A percentile compares a stretch with the other conserved stretches of the same genome.
These are phyloP conservation scores for Pythium grandisporangium DNA, from an alignment of 352 stramenopile genomes.

Conservation along the genomic window DNA sequence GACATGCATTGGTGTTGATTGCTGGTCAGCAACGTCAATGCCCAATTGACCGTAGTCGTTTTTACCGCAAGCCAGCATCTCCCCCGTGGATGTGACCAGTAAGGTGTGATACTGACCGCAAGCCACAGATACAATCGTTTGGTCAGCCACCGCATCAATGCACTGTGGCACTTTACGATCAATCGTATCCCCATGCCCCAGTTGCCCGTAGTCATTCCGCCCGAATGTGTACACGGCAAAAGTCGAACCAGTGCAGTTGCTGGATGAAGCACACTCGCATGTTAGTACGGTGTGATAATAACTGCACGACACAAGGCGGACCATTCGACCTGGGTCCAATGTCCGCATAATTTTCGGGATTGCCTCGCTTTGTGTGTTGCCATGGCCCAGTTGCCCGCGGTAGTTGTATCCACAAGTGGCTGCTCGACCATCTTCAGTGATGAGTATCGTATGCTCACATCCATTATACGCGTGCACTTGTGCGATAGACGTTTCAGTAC, in stretches of 20 bases:
- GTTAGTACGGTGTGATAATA: slow-evolving; percentile 90
- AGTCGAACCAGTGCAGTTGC: too few relatives aligned
- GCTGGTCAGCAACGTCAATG: slow-evolving; percentile 61
- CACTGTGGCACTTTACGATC: slow-evolving; percentile 80
- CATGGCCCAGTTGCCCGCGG: slow-evolving; percentile 87
- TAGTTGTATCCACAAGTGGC: slow-evolving; percentile 92
- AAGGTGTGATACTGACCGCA: slow-evolving; percentile 91
- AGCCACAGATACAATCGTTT: slow-evolving; percentile 64
- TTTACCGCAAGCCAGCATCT: slow-evolving; percentile 85
- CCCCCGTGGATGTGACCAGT: slow-evolving; percentile 55
- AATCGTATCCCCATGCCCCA: slow-evolving; percentile 84
- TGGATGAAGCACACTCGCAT: slow-evolving; percentile 23
- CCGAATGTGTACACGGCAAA: slow-evolving; percentile 86
- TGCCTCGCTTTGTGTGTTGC: slow-evolving; percentile 80
- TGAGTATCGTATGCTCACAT: slow-evolving; percentile 87
- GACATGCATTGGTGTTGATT: slow-evolving; percentile 45
- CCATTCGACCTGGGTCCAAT: slow-evolving; percentile 49
- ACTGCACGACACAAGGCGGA: slow-evolving; percentile 85
- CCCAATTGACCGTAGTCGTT: slow-evolving; percentile 93
- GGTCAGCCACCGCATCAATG: slow-evolving; percentile 47
- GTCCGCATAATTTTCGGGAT: slow-evolving; percentile 73
- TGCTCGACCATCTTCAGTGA: slow-evolving; percentile 66
- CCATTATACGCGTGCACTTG: slow-evolving; percentile 92
- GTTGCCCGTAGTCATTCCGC: slow-evolving; percentile 90
- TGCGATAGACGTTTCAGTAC: slow-evolving; percentile 25